Conservation (phyloP, 208 protist genomes). For the Leishmania lainsoni region DNA sequence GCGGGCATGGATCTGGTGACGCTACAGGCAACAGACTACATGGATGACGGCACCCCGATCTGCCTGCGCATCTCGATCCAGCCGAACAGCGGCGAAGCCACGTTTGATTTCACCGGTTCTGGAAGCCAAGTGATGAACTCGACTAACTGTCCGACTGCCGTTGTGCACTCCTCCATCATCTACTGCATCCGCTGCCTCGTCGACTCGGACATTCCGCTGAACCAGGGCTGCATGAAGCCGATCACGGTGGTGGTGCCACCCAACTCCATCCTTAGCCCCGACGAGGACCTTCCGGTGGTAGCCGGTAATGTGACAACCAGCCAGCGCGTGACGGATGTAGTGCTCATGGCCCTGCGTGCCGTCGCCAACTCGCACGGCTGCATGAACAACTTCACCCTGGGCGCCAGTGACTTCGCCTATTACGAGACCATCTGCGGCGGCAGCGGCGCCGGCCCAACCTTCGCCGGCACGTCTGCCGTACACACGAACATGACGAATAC, state of each 20-base stretch:
- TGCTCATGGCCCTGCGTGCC: slow-evolving; percentile 92
- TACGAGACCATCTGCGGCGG: slow-evolving; percentile 98
- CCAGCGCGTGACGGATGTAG: slow-evolving; percentile 95
- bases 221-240: slow-evolving; percentile 93
- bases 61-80: slow-evolving; percentile 82
- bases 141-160: slow-evolving; percentile 90
- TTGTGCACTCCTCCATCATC: slow-evolving; percentile 93
- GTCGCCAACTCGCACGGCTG: slow-evolving; percentile 86
- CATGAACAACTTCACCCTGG: slow-evolving; percentile 98
- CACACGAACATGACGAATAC: slow-evolving; percentile 98
- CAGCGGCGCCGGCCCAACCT: slow-evolving; percentile 88
- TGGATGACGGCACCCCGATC: slow-evolving; percentile 96
- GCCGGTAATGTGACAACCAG: slow-evolving; percentile 96
- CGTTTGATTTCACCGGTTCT: slow-evolving; percentile 95
- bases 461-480: slow-evolving; percentile 84
- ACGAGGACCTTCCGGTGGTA: slow-evolving; percentile 91
- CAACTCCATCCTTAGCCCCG: slow-evolving; percentile 83
- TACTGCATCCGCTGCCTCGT: slow-evolving; percentile 96
- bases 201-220: slow-evolving; percentile 93
- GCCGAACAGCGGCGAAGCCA: slow-evolving; percentile 56
- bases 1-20: slow-evolving; percentile 11
- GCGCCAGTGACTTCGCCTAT: slow-evolving; percentile 90
- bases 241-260: slow-evolving; percentile 76
- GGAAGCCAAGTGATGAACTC: slow-evolving; percentile 91
- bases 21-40: slow-evolving; percentile 72